Evolutionary conservation across 176 grass and related monocot genomes (phyloP), one percentile per base, ranked within the genome.

Genomic region (Tillandsia fasciculata): DNA sequence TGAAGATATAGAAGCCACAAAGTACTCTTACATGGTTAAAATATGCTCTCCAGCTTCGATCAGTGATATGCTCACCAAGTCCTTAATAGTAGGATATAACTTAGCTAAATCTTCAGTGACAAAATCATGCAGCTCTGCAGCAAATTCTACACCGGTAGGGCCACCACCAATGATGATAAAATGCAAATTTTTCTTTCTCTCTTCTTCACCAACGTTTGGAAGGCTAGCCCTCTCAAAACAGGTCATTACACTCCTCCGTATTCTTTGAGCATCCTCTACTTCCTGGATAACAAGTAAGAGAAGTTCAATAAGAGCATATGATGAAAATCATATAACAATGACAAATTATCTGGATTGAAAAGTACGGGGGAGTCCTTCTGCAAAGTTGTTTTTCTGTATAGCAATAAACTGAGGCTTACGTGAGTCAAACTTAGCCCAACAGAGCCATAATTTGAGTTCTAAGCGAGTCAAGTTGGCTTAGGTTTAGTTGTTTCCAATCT

Each of bases 121-220:
- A 79, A 99, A 99, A 76, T 99, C 94, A 13, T 90, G 94, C 72
- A 99, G 77, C 75, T 89, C 85, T 47, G 89, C 82, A 14, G 94
- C 89, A 75, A 99, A 99, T 87, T 99, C 94, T 67, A 99, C 89
- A 0, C 94, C 94, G 3, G 94, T 90, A 74, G 94, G 94, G 63
- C 94, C 94, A 83, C 94, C 94, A 74, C 94, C 94, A 70, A 99
- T 74, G 64, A 99, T 63, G 48, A 99, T 84, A 67, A 99, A 97
- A 82, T 97, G 94, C 50, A 97, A 84, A 78, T 86, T 90, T 57
- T 87, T 97, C 81, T 81, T 92, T 72, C 79, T 90, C 77, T 92
- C 89, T 54, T 92, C 86, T 11, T 92, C 89, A 67, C 76, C 57
- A 13, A 97, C 81, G 56, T 86, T 79, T 13, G 94, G 89, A 68